phyloP scores from a whole-genome alignment of 1,139 yeast genomes.

The Hanseniaspora gamundiae region DNA sequence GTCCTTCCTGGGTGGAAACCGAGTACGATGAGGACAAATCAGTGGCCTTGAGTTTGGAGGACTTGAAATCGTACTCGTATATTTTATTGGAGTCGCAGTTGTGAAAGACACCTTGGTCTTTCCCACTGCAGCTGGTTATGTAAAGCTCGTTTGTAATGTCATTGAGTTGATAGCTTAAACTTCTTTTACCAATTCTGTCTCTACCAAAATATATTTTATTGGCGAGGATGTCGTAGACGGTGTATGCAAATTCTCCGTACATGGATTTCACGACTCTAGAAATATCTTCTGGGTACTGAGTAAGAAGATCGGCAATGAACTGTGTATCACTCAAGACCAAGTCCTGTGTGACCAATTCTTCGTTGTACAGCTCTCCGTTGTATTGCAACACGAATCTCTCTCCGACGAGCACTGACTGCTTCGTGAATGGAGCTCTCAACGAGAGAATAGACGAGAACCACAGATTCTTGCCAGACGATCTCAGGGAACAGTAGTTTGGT shows the following conservation, averaged over 20 bases:
- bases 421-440: constrained; percentile 60
- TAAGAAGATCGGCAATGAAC: constrained; percentile 26
- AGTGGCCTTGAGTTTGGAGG: constrained; percentile 10
- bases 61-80: constrained; percentile 30
- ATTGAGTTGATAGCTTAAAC: constrained; percentile 39
- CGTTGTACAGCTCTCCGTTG: constrained; percentile 79
- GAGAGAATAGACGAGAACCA: constrained; percentile 59
- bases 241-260: constrained; percentile 76
- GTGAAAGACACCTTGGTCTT: constrained; percentile 21
- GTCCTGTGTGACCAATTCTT: too few species aligned
- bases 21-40: constrained; percentile 10
- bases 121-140: constrained; percentile 32
- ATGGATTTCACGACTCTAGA: constrained; percentile 27
- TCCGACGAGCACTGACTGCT: constrained; percentile 45
- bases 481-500: constrained; percentile 34
- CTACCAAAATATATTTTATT: constrained; percentile 60
- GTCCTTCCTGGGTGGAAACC: constrained; percentile 14
- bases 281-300: not conserved
- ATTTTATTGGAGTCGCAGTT: constrained; percentile 45
- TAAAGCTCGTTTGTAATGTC: constrained; percentile 26
- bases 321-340: constrained; percentile 26
- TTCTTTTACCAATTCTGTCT: constrained; percentile 71
- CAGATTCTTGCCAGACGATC: constrained; percentile 11
- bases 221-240: constrained; percentile 31
- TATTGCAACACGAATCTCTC: constrained; percentile 44